phyloP scores from a whole-genome alignment of 1,139 yeast species.

The Hyphopichia khmerensis region DNA sequence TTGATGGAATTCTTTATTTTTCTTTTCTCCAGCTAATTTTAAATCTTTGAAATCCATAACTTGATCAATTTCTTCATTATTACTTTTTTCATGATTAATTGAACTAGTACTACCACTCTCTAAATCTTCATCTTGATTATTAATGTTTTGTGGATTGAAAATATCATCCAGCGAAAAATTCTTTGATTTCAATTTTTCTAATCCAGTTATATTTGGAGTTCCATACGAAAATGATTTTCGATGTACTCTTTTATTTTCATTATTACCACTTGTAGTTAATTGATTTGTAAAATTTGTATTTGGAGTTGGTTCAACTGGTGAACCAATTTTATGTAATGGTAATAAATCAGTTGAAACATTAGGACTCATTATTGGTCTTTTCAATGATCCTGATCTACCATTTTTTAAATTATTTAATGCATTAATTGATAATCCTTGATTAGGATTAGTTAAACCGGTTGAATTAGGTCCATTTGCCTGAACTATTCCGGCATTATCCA shows the following conservation, averaged over 20 bases:
- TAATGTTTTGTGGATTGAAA: conserved; percentile 1
- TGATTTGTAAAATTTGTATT: conserved; percentile 14
- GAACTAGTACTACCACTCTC: conserved; percentile 2
- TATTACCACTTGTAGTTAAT: conserved; percentile 14
- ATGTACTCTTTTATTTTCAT: conserved; percentile 19
- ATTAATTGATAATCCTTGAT: neutral
- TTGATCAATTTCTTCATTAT: conserved; percentile 9
- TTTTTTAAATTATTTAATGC: conserved; percentile 1
- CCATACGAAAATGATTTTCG: conserved; percentile 16
- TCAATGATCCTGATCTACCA: conserved; percentile 4
- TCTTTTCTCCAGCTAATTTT: conserved; percentile 37
- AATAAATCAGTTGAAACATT: conserved; percentile 18
- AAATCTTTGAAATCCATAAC: conserved; percentile 24
- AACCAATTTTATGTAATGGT: conserved; percentile 4
- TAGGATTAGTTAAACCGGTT: neutral
- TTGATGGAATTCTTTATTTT: conserved; percentile 63
- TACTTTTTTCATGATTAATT: neutral
- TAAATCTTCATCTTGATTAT: conserved; percentile 11
- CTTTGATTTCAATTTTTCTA: conserved; percentile 11
- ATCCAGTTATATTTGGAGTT: conserved; percentile 2
- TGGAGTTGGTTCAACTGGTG: conserved; percentile 13
- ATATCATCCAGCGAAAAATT: conserved; percentile 3
- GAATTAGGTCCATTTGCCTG: neutral
- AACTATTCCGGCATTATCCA: neutral
- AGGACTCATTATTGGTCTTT: conserved; percentile 12